phyloP scores from a whole-genome alignment of 331 rosid genomes.

The Saraca asoca region DNA sequence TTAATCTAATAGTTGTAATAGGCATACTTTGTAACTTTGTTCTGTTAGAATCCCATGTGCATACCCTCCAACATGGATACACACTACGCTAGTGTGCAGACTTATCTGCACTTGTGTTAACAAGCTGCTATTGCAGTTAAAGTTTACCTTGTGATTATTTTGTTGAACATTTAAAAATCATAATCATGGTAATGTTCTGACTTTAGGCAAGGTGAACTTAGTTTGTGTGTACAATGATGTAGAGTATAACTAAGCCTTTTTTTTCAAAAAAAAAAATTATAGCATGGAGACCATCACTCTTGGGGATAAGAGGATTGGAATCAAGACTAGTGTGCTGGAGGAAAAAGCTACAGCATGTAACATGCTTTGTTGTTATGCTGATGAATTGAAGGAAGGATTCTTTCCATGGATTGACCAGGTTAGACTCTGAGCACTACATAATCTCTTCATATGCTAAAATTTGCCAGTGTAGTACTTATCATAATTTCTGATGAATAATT shows the following conservation, averaged over 20 bases:
- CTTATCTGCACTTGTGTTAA: neutral
- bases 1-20: no score
- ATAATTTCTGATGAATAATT: conserved; percentile 11
- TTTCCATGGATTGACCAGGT: conserved; percentile 99
- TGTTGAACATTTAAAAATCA: conserved; percentile 17
- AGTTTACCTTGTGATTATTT: neutral
- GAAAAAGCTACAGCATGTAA: conserved; percentile 99
- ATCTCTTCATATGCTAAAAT: neutral
- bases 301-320: conserved; percentile 95
- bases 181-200: neutral
- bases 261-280: conserved; percentile 23
- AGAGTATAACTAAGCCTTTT: conserved; percentile 25
- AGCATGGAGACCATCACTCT: conserved; percentile 97
- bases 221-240: no score
- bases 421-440: conserved; percentile 25
- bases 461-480: conserved; percentile 9
- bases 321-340: conserved; percentile 93
- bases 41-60: no score
- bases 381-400: conserved; percentile 95
- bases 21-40: no score
- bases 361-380: conserved; percentile 98
- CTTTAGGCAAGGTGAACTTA: neutral
- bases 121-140: conserved; percentile 11
- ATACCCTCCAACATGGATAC: no score
- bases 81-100: neutral